Percentiles rank a stretch among this genome's conserved stretches.
phyloP scores from a whole-genome alignment of 176 grass and related monocot species.

The Hyparrhenia diplandra region DNA sequence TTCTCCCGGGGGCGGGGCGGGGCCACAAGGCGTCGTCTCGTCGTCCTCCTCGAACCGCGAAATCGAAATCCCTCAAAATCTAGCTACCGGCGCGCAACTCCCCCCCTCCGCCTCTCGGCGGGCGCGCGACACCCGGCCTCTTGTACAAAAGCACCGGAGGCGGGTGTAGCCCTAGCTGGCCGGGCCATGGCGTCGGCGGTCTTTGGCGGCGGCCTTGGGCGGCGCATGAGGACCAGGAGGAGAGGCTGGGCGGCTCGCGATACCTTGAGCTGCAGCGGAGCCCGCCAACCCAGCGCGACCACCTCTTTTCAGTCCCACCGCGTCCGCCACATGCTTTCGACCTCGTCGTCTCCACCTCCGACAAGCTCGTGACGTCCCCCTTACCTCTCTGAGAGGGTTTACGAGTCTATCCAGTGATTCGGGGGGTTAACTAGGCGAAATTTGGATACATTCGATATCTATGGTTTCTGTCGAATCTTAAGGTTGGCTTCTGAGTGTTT shows the following conservation, averaged over 20 bases:
- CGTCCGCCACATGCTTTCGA: conserved; percentile 89
- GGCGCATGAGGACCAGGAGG: conserved; percentile 92
- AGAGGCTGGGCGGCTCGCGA: conserved; percentile 77
- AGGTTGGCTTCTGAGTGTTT: background rate
- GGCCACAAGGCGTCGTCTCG: background rate
- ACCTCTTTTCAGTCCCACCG: conserved; percentile 93
- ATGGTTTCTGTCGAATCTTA: background rate
- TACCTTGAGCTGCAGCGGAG: conserved; percentile 83
- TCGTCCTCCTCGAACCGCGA: background rate
- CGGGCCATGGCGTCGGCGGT: conserved; percentile 76
- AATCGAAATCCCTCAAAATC: conserved; percentile 19
- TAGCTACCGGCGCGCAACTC: conserved; percentile 4
- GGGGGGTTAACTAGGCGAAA: too few relatives aligned
- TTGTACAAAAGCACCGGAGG: background rate
- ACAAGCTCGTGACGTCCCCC: conserved; percentile 56
- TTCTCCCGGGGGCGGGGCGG: too few relatives aligned
- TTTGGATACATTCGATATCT: background rate
- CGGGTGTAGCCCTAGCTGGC: background rate
- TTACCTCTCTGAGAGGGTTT: background rate
- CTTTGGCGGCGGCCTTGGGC: too few relatives aligned
- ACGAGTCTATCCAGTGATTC: background rate
- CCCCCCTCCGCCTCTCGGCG: background rate
- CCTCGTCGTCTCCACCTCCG: conserved; percentile 57
- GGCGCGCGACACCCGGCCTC: background rate
- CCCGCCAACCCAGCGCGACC: conserved; percentile 76